These are phyloP conservation scores for Selenicereus undatus DNA, from an alignment of 148 eudicot genomes.

Conservation along the genomic window DNA sequence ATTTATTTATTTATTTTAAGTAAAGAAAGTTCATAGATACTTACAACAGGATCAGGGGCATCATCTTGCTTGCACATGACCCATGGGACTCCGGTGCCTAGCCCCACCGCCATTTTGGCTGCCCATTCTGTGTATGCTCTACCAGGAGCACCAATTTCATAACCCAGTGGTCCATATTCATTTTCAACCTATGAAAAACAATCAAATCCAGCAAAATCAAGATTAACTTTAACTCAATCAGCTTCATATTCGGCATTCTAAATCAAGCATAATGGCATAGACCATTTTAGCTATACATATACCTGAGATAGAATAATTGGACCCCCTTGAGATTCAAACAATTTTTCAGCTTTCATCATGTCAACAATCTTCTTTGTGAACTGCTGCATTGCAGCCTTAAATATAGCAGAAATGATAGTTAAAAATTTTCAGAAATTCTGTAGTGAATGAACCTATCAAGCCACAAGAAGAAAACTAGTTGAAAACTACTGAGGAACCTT, in stretches of 20 bases:
- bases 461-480: neutral
- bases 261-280: neutral
- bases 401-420: constrained; percentile 2
- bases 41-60: constrained; percentile 93
- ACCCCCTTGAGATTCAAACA: constrained; percentile 89
- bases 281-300: constrained; percentile 22
- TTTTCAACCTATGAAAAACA: constrained; percentile 73
- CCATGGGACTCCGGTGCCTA: constrained; percentile 91
- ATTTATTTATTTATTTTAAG: no score
- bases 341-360: constrained; percentile 78
- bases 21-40: constrained; percentile 18
- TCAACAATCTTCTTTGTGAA: constrained; percentile 80
- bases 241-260: constrained; percentile 1
- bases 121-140: constrained; percentile 75
- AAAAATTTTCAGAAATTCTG: neutral
- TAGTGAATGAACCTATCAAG: neutral
- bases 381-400: constrained; percentile 75
- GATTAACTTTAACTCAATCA: constrained; percentile 3
- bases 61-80: constrained; percentile 98
- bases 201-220: neutral
- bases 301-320: constrained; percentile 96
- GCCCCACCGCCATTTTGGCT: constrained; percentile 79
- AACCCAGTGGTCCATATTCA: constrained; percentile 85
- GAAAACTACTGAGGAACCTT: neutral
- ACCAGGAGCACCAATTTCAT: constrained; percentile 64